Conservation (phyloP, 176 grass and related monocot genomes). For the Guadua angustifolia region DNA sequence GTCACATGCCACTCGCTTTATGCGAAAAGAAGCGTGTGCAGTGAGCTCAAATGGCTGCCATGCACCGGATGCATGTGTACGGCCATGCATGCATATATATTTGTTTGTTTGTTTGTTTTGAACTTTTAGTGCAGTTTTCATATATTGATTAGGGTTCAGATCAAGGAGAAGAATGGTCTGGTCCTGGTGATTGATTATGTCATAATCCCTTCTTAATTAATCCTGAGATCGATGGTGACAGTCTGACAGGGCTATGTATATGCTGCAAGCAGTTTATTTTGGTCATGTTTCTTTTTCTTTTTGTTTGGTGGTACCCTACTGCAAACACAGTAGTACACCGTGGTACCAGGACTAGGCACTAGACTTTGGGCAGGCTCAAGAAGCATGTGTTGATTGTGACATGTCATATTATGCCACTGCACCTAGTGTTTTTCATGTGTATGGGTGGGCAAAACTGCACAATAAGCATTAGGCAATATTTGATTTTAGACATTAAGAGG, state of each 20-base stretch:
- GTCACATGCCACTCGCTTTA: constrained; percentile 2
- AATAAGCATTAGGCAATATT: neutral
- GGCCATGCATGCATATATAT: neutral
- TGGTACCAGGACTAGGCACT: constrained; percentile 19
- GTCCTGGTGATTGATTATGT: constrained; percentile 10
- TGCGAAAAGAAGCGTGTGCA: neutral
- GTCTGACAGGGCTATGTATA: constrained; percentile 18
- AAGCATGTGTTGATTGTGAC: constrained; percentile 51
- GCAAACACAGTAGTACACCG: constrained; percentile 27
- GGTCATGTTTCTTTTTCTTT: neutral
- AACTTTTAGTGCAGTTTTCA: constrained; percentile 1
- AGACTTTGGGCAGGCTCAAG: neutral
- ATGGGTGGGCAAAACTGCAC: neutral
- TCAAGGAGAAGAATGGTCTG: constrained; percentile 18
- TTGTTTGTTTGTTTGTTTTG: too few relatives aligned
- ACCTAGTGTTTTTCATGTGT: neutral
- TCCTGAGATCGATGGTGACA: constrained; percentile 25
- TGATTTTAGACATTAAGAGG: neutral
- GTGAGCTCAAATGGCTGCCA: neutral
- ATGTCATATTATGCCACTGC: neutral
- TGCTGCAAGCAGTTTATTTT: constrained; percentile 8
- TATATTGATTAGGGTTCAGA: neutral
- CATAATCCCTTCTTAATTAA: constrained; percentile 13
- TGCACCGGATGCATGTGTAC: neutral
- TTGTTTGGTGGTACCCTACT: constrained; percentile 9